Percentiles rank a stretch among this genome's conserved stretches.
Evolutionary conservation across 768 basidiomycete genomes (phyloP).

Genomic region (Lactarius quietus): DNA sequence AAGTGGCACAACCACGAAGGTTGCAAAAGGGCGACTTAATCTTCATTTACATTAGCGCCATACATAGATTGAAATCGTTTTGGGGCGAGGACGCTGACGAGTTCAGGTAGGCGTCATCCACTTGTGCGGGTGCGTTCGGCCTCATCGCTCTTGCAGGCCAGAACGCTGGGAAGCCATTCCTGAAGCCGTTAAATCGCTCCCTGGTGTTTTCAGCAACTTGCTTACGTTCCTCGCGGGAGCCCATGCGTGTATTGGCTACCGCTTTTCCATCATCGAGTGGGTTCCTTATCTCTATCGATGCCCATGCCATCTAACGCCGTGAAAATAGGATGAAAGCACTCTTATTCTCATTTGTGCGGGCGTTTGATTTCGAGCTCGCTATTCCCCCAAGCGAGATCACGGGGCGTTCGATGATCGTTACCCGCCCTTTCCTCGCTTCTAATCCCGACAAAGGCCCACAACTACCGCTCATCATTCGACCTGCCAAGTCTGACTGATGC

Average conservation of each 20-base stretch:
- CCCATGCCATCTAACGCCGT: neutral
- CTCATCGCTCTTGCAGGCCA: too few relatives aligned
- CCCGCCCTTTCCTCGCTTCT: too few relatives aligned
- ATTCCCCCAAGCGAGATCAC: too few relatives aligned
- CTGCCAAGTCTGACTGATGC: slow-evolving; percentile 7
- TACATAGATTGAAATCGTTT: slow-evolving; percentile 21
- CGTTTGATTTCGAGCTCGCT: slow-evolving; percentile 29
- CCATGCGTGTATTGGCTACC: too few relatives aligned
- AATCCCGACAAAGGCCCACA: slow-evolving; percentile 15
- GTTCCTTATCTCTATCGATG: neutral
- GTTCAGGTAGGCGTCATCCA: too few relatives aligned
- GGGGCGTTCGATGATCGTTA: too few relatives aligned
- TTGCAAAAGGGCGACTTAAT: slow-evolving; percentile 18
- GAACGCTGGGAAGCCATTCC: too few relatives aligned
- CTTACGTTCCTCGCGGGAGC: slow-evolving; percentile 22
- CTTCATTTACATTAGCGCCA: slow-evolving; percentile 14
- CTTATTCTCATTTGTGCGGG: slow-evolving; percentile 28
- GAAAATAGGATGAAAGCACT: slow-evolving; percentile 28
- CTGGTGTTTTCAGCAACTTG: slow-evolving; percentile 20
- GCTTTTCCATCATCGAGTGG: slow-evolving; percentile 23
- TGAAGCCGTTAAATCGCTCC: slow-evolving; percentile 10
- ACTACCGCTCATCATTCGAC: slow-evolving; percentile 24
- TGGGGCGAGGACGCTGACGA: slow-evolving; percentile 29
- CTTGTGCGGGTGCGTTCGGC: too few relatives aligned
- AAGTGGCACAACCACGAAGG: slow-evolving; percentile 3